Conservation (phyloP, 139 green algal genomes). For the Auxenochlorella pyrenoidosa region DNA sequence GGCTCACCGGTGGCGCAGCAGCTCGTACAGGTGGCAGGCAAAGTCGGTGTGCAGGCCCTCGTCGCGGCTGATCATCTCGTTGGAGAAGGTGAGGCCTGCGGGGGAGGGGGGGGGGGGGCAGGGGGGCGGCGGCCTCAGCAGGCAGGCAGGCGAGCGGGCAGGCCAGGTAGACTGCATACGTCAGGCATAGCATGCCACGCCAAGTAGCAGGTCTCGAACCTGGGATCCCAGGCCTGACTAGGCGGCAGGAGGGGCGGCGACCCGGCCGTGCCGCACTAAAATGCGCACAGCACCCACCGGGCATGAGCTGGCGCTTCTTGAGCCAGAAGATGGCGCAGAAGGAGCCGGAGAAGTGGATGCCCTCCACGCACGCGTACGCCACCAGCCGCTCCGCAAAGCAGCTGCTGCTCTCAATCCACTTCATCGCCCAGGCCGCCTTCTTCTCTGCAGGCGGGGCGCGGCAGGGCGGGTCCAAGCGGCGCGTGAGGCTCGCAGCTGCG, state of each 20-base stretch:
- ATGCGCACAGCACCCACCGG: too few species aligned
- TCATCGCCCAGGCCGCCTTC: slow-evolving; percentile 97
- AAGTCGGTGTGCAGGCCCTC: slow-evolving; percentile 87
- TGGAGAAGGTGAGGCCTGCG: slow-evolving; percentile 77
- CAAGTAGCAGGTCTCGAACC: too few species aligned
- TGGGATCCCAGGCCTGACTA: too few species aligned
- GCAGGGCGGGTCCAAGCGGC: not conserved
- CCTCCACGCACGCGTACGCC: slow-evolving; percentile 84
- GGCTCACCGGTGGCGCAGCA: slow-evolving; percentile 56
- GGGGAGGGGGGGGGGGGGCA: not conserved
- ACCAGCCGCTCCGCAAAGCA: slow-evolving; percentile 77
- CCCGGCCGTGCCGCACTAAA: too few species aligned
- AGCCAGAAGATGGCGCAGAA: slow-evolving; percentile 89
- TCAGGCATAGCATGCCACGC: too few species aligned
- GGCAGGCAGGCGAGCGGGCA: not conserved
- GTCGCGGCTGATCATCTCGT: slow-evolving; percentile 85
- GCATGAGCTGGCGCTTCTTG: slow-evolving; percentile 82
- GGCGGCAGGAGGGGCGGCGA: too few species aligned
- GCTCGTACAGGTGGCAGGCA: slow-evolving; percentile 74
- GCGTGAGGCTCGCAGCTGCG: not conserved
- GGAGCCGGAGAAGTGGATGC: slow-evolving; percentile 80
- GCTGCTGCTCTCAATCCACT: slow-evolving; percentile 86
- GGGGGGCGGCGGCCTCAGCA: not conserved
- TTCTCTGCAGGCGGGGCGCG: slow-evolving; percentile 40
- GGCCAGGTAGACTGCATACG: not conserved